These are phyloP conservation scores for Arxiozyma slooffiae DNA, from an alignment of 1,139 yeast genomes.

Conservation along the genomic window DNA sequence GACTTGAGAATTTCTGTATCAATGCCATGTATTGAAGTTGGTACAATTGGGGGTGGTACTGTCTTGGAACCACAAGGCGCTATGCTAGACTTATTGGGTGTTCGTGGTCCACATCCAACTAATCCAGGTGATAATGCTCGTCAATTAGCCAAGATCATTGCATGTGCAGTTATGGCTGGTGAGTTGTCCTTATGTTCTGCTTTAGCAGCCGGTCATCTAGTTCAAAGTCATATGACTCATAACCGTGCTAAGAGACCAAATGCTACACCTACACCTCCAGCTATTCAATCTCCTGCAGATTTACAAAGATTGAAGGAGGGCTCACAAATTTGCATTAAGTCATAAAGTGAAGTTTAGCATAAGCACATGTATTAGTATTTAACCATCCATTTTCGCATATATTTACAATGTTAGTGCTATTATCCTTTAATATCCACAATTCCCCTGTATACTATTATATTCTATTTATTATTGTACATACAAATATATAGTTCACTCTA, in stretches of 20 bases:
- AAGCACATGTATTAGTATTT: not conserved
- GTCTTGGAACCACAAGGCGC: constrained; percentile 95
- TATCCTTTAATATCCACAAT: not conserved
- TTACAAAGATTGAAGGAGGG: constrained; percentile 56
- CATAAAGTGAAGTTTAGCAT: constrained; percentile 24
- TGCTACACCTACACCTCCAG: not conserved
- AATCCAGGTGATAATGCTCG: constrained; percentile 93
- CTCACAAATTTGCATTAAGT: constrained; percentile 59
- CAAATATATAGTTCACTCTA: not conserved
- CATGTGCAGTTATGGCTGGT: constrained; percentile 92
- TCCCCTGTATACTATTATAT: not conserved
- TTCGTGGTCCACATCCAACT: constrained; percentile 94
- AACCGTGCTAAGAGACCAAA: constrained; percentile 42
- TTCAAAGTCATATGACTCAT: constrained; percentile 94
- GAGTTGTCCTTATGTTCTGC: constrained; percentile 92
- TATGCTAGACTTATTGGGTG: constrained; percentile 89
- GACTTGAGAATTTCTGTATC: constrained; percentile 86
- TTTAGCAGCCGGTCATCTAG: constrained; percentile 96
- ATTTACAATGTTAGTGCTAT: no score
- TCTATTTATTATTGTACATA: not conserved
- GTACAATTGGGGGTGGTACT: constrained; percentile 99
- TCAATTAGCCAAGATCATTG: constrained; percentile 85
- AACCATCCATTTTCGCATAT: not conserved
- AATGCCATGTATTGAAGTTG: constrained; percentile 98
- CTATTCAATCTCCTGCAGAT: constrained; percentile 28